Base-by-base conservation (phyloP, 148 eudicot species). In the Chenopodium album region DNA sequence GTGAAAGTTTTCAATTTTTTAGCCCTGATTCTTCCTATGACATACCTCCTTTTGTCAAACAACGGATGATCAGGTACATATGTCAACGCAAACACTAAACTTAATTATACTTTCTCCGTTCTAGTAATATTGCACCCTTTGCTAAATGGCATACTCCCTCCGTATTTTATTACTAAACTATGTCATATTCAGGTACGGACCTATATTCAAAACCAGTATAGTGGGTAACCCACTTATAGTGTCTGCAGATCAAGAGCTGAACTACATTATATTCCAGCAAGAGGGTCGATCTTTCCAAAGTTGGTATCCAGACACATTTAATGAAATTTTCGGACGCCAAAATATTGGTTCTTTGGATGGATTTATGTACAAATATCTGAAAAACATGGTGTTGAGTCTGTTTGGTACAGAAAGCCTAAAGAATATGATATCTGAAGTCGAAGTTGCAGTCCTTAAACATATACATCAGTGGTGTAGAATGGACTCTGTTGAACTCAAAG, bases 361-460 rank as follows among this genome's bases (percentile, higher is more conserved):
- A 2, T 91, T 89, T 84, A 88, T 94, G 90, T 91, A 90, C 86
- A 94, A 90, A 87, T 92, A 89, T 87, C 92, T 94, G 14, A 94
- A 94, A 78, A 91, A 88, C 79, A 91, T 94, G 98, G 90, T 90
- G 47, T 84, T 94, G 1, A 85, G 85, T 81, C 89, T 92, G 9
- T 91, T 92, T 81, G 94, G 94, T 78, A 90, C 92, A 8, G 90
- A 91, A 83, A 91, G 92, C 83, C 87, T 92, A n/a, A 92, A 91
- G 85, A 89, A 86, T 84, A 94, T 94, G 94, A 80, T 94, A 48
- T 85, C 89, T 66, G 93, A 91, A 67, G 97, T 94, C 31, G 96
- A 92, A 86, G 80, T 71, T 73, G 87, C 86, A 4, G 89, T 89
- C 1, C 71, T 72, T 32, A 86, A 52, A 82, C 82, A 82, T 76